Evolutionary conservation across 148 eudicot species (phyloP).

Genomic region (Nepenthes mirabilis): DNA sequence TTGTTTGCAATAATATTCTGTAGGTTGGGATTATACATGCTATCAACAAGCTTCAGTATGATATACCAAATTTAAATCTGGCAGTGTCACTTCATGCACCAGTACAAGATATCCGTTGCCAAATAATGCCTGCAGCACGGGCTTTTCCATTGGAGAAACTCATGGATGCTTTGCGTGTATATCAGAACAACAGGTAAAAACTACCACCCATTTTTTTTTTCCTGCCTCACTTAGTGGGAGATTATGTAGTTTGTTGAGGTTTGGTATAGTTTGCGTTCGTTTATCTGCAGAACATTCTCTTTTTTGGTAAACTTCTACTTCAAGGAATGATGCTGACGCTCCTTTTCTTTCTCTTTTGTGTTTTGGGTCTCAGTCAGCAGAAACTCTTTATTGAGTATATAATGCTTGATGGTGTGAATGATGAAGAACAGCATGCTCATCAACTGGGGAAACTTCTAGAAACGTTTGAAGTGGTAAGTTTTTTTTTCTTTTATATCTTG

Average conservation of each 20-base stretch:
- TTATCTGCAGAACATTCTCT: neutral
- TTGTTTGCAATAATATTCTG: constrained; percentile 6
- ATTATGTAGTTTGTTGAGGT: too few species aligned
- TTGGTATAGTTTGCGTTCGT: too few species aligned
- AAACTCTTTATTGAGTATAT: constrained; percentile 94
- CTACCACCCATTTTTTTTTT: neutral
- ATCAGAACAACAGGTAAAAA: constrained; percentile 64
- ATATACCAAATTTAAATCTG: constrained; percentile 70
- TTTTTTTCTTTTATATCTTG: too few species aligned
- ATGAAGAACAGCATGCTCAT: constrained; percentile 86
- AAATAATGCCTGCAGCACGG: constrained; percentile 97
- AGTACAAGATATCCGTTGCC: constrained; percentile 92
- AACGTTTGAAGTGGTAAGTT: constrained; percentile 78
- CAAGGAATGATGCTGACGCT: neutral
- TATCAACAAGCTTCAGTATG: constrained; percentile 67
- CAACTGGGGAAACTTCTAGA: constrained; percentile 81
- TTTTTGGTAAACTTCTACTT: neutral
- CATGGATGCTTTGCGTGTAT: constrained; percentile 66
- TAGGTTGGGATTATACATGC: constrained; percentile 95
- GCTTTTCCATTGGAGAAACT: constrained; percentile 91
- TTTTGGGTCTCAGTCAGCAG: constrained; percentile 56
- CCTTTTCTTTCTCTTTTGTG: constrained; percentile 9
- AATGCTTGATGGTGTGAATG: constrained; percentile 97
- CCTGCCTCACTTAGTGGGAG: too few species aligned
- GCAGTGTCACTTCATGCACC: constrained; percentile 99